phyloP scores from a whole-genome alignment of 2,329 filamentous ascomycete genomes.

The Epicoccum nigrum region DNA sequence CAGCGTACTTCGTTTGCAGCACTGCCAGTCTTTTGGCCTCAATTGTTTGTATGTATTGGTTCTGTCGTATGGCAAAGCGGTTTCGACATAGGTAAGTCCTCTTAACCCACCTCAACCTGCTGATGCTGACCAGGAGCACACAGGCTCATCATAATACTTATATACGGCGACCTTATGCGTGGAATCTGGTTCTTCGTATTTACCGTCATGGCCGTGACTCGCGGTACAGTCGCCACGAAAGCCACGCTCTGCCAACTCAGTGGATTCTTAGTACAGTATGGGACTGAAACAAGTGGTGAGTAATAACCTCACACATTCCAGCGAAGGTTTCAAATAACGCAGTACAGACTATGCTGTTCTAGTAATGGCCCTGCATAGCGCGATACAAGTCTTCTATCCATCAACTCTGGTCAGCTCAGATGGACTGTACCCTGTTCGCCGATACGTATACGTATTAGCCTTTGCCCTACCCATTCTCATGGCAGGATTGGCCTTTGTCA shows the following conservation, averaged over 20 bases:
- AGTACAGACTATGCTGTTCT: slow-evolving; percentile 68
- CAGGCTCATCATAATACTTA: slow-evolving; percentile 75
- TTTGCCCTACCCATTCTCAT: slow-evolving; percentile 64
- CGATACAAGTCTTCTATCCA: slow-evolving; percentile 72
- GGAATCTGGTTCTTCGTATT: slow-evolving; percentile 71
- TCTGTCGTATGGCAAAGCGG: slow-evolving; percentile 72
- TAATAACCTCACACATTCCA: slow-evolving; percentile 2
- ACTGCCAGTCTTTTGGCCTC: slow-evolving; percentile 7
- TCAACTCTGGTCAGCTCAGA: slow-evolving; percentile 55
- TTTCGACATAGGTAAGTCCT: slow-evolving; percentile 72
- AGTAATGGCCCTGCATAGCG: slow-evolving; percentile 75
- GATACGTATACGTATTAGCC: slow-evolving; percentile 64
- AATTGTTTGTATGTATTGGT: slow-evolving; percentile 64
- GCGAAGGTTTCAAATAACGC: not conserved
- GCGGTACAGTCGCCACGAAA: slow-evolving; percentile 57
- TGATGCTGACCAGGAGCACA: not conserved
- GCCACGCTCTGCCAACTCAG: slow-evolving; percentile 69
- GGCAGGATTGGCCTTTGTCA: slow-evolving; percentile 68
- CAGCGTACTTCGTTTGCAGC: slow-evolving; percentile 2
- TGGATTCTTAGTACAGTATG: slow-evolving; percentile 70
- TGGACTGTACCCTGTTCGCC: slow-evolving; percentile 72
- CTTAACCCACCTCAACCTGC: not conserved
- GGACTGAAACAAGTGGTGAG: slow-evolving; percentile 68
- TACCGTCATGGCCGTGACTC: slow-evolving; percentile 63
- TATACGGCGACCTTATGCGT: slow-evolving; percentile 75